phyloP scores from a whole-genome alignment of 2,329 filamentous ascomycete genomes.

The Fusarium concolor region DNA sequence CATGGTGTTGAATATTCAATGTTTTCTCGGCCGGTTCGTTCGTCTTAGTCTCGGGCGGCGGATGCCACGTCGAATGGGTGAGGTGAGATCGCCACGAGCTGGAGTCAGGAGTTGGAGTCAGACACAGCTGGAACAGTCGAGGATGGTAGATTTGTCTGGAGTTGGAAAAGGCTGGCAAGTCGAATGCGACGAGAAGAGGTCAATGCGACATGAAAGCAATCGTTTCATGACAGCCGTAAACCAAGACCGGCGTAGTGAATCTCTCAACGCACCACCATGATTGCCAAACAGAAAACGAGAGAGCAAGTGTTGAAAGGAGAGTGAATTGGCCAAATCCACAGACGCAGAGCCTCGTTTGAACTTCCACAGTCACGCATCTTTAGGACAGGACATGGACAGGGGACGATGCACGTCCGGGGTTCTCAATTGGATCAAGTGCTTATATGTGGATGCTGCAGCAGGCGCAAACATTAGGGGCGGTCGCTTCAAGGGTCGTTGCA shows the following conservation, averaged over 20 bases:
- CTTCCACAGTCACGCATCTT: conserved; percentile 22
- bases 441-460: conserved; percentile 21
- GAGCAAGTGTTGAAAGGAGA: conserved; percentile 4
- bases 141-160: neutral
- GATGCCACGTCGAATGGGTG: neutral
- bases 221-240: neutral
- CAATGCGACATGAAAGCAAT: neutral
- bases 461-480: conserved; percentile 18
- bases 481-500: conserved; percentile 11
- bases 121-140: neutral
- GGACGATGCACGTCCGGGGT: conserved; percentile 7
- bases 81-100: neutral
- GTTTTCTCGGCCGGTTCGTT: conserved; percentile 8
- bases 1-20: conserved; percentile 19
- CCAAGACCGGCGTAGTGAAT: conserved; percentile 7
- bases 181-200: neutral
- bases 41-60: neutral
- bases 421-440: conserved; percentile 34
- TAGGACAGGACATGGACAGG: conserved; percentile 8
- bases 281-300: neutral
- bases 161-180: neutral
- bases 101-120: too few species aligned
- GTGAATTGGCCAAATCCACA: conserved; percentile 4
- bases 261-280: conserved; percentile 21
- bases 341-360: conserved; percentile 32